A percentile compares a stretch with the other conserved stretches of the same genome.
phyloP scores from a whole-genome alignment of 805 yeast genomes.

The Yamadazyma laniorum region DNA sequence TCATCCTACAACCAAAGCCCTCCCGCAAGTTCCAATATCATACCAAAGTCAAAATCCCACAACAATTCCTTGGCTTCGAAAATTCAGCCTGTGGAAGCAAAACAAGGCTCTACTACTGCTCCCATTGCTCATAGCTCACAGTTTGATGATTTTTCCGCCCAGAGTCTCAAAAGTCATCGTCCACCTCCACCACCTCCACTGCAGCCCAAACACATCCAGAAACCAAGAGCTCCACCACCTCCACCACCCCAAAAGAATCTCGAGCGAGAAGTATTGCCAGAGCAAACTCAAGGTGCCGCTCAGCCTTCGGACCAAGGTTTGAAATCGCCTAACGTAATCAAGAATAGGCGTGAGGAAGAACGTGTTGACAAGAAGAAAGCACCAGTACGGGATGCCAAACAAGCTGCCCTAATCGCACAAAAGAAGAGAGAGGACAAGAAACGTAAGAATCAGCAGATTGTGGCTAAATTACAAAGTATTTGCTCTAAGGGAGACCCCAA shows the following conservation, averaged over 20 bases:
- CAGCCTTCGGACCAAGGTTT: conserved; percentile 1
- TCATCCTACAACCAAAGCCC: conserved; percentile 2
- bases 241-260: conserved; percentile 7
- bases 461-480: conserved; percentile 67
- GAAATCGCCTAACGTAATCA: conserved; percentile 4
- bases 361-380: conserved; percentile 15
- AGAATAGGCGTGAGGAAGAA: background rate
- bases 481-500: conserved; percentile 87
- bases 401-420: conserved; percentile 56
- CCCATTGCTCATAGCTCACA: conserved; percentile 32
- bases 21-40: conserved; percentile 3
- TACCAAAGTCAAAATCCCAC: conserved; percentile 44
- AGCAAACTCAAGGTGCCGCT: background rate
- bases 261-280: too few relatives aligned
- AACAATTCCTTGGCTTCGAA: conserved; percentile 34
- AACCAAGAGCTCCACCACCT: conserved; percentile 12
- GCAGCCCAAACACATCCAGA: conserved; percentile 9
- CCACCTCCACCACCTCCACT: conserved; percentile 46
- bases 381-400: conserved; percentile 50
- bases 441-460: conserved; percentile 66
- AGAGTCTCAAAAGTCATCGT: conserved; percentile 33
- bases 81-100: conserved; percentile 17
- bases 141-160: conserved; percentile 20
- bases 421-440: conserved; percentile 78
- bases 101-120: conserved; percentile 34